A percentile compares a stretch with the other conserved stretches of the same genome.
Evolutionary conservation across 176 grass and related monocot species (phyloP).

Genomic region (Lolium perenne): DNA sequence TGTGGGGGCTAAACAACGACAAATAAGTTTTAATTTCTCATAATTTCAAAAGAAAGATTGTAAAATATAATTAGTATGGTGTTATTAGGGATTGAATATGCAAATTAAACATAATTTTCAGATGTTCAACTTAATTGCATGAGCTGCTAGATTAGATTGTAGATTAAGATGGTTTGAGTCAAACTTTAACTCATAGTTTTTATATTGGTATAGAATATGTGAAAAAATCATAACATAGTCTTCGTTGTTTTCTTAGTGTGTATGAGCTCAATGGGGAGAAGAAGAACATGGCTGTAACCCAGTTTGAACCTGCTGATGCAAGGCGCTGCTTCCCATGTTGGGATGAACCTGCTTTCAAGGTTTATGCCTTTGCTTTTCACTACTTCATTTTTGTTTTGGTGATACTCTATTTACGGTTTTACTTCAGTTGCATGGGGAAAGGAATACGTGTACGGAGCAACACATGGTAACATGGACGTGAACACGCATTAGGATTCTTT

Average conservation of each 20-base stretch:
- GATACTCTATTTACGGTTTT: conserved; percentile 8
- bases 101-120: background rate
- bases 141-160: background rate
- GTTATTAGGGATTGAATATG: background rate
- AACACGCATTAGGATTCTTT: conserved; percentile 2
- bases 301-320: conserved; percentile 86
- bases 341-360: conserved; percentile 96
- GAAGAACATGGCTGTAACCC: conserved; percentile 93
- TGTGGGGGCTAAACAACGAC: background rate
- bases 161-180: background rate
- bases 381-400: conserved; percentile 13
- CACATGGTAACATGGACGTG: background rate
- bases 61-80: background rate
- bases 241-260: conserved; percentile 52
- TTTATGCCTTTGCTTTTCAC: conserved; percentile 34
- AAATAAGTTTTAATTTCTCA: background rate
- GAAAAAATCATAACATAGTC: background rate
- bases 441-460: background rate
- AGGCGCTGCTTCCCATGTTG: conserved; percentile 90
- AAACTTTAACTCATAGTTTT: background rate
- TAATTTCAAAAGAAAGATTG: background rate
- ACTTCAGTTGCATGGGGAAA: conserved; percentile 1
- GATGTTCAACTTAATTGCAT: background rate
- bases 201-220: conserved; percentile 26
- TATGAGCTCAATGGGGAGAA: conserved; percentile 89